Evolutionary conservation across 768 basidiomycete species (phyloP).

Genomic region (Termitomyces sp.): DNA sequence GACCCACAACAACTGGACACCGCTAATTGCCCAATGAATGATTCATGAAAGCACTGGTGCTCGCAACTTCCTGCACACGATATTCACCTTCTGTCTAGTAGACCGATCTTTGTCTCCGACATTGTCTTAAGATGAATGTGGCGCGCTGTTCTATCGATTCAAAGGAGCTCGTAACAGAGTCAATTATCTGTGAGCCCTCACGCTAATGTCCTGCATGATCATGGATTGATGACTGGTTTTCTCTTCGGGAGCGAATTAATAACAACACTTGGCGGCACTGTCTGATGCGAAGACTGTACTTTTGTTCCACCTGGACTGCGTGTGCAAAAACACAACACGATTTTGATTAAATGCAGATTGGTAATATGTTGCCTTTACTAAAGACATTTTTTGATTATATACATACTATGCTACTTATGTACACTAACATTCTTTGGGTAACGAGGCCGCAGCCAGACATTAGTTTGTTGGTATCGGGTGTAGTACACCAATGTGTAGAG

Average conservation of each 20-base stretch:
- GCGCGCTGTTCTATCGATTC: not conserved
- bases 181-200: not conserved
- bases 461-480: not conserved
- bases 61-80: too few species aligned
- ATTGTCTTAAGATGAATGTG: not conserved
- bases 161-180: not conserved
- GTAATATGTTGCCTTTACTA: not conserved
- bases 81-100: not conserved
- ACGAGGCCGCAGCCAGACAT: not conserved
- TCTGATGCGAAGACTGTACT: not conserved
- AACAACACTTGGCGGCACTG: not conserved
- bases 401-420: not conserved
- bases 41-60: not conserved
- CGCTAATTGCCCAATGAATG: not conserved
- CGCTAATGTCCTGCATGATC: not conserved
- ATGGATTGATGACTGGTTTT: too few species aligned
- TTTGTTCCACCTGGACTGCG: not conserved
- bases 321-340: not conserved
- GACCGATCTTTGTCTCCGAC: too few species aligned
- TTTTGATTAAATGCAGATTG: not conserved
- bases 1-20: not conserved
- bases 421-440: not conserved
- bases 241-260: not conserved
- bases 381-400: not conserved
- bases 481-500: not conserved